Base-by-base conservation (phyloP, 768 basidiomycete genomes). In the Amyloporia xantha region DNA sequence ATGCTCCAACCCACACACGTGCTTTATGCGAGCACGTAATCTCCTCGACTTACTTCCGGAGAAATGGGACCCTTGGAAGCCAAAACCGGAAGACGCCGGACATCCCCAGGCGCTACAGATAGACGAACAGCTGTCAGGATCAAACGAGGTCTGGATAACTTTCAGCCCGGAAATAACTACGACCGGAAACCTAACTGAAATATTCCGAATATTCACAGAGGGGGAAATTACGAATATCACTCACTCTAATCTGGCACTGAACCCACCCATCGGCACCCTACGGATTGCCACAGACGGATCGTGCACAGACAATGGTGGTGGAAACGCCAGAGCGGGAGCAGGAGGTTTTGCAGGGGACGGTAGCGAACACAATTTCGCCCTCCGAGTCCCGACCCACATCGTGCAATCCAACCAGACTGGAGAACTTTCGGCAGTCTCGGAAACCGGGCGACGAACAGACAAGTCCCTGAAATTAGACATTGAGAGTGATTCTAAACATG, bases 401-500 rank as follows among this genome's bases (percentile, higher is more conserved):
- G n/a, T n/a, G n/a, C 9, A 15, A 7, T 7, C 30, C 7, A 33
- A 33, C 30, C 7, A 33, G 9, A 33, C 30, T 0, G 66, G 47
- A 0, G 61, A 65, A 41, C 24, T 59, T 6, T 38, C 52, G 0
- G 62, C 61, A 0, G 41, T 60, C 0, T 35, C 47, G 4, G 13
- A 21, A 0, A 59, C 53, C 0, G n/a, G 55, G 0, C 26, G 53
- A 21, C 41, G 44, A 12, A 19, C 15, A 12, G 35, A 33, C 10
- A 28, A 36, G 2, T 37, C 54, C 25, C 6, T 10, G 0, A 20
- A 33, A 1, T 36, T 66, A 1, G 6, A 43, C 1, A 61, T 65
- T 1, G 40, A 47, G 2, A 62, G 41, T 3, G 61, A 68, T 55
- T 66, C 62, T 0, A 46, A 48, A 49, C 51, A 63, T 24, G 47